Evolutionary conservation across 2,329 filamentous ascomycete species (phyloP).

Genomic region (Thelonectria olida): DNA sequence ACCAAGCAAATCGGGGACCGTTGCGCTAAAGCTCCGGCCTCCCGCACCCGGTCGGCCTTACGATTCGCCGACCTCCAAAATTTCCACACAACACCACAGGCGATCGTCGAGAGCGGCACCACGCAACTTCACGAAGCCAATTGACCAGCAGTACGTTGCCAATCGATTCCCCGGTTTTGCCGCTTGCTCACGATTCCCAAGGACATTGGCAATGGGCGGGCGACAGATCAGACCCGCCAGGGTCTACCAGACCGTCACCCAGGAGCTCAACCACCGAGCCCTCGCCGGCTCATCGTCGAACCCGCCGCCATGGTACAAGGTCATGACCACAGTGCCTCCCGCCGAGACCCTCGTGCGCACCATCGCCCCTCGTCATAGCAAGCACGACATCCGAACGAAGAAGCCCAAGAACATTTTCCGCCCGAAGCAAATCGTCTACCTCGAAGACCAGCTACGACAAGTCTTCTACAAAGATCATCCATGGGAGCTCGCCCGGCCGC

Average conservation of each 20-base stretch:
- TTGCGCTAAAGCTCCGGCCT: conserved; percentile 33
- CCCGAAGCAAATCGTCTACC: conserved; percentile 79
- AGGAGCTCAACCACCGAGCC: conserved; percentile 54
- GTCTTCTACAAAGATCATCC: conserved; percentile 94
- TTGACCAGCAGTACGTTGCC: conserved; percentile 28
- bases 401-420: conserved; percentile 80
- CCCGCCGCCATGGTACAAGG: conserved; percentile 60
- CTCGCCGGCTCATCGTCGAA: conserved; percentile 46
- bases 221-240: conserved; percentile 57
- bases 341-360: conserved; percentile 66
- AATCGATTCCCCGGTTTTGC: conserved; percentile 10
- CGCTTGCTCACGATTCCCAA: background rate
- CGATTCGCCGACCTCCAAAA: conserved; percentile 45
- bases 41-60: conserved; percentile 38
- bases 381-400: conserved; percentile 52
- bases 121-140: conserved; percentile 29
- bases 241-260: conserved; percentile 57
- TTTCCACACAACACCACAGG: conserved; percentile 38
- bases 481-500: conserved; percentile 93
- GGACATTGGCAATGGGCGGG: conserved; percentile 48
- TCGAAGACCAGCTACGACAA: conserved; percentile 82
- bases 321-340: conserved; percentile 64
- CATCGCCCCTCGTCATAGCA: conserved; percentile 57
- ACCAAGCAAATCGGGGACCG: conserved; percentile 27
- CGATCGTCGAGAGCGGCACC: conserved; percentile 7